Percentiles rank a stretch among this genome's conserved stretches.
These are phyloP conservation scores for Xylaria sp. DNA, from an alignment of 2,329 filamentous ascomycete genomes.

Conservation along the genomic window DNA sequence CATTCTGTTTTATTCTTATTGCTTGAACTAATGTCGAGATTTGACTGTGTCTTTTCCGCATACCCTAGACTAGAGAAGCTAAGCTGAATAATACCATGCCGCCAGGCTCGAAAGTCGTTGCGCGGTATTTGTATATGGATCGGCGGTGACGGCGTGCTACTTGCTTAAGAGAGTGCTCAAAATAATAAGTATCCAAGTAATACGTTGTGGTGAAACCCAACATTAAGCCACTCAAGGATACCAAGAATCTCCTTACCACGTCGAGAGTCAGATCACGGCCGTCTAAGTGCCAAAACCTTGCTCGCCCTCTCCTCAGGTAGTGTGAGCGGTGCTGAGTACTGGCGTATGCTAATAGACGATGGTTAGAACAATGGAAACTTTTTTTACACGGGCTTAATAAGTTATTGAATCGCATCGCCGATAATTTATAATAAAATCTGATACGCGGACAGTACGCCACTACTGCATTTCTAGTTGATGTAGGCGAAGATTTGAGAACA, in stretches of 20 bases:
- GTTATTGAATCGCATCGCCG: background rate
- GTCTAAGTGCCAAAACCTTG: background rate
- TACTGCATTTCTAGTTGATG: background rate
- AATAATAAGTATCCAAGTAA: background rate
- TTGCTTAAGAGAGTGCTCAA: background rate
- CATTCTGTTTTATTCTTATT: background rate
- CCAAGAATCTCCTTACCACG: conserved; percentile 54
- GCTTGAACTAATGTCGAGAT: background rate
- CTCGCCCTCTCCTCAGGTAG: background rate
- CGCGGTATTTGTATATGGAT: background rate
- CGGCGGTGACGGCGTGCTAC: background rate
- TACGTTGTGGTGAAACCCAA: background rate
- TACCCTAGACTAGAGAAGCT: background rate
- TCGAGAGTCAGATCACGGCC: conserved; percentile 50
- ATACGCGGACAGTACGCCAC: background rate
- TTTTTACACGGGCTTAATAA: background rate
- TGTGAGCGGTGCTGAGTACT: background rate
- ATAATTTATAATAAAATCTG: background rate
- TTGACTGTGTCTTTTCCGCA: background rate
- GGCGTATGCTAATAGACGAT: background rate
- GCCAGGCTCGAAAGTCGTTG: background rate
- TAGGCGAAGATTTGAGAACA: background rate
- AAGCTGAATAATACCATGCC: background rate
- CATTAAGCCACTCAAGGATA: background rate
- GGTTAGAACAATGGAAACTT: background rate